Conservation (phyloP, 2,329 filamentous ascomycete genomes). For the Myriosclerotinia curreyana region DNA sequence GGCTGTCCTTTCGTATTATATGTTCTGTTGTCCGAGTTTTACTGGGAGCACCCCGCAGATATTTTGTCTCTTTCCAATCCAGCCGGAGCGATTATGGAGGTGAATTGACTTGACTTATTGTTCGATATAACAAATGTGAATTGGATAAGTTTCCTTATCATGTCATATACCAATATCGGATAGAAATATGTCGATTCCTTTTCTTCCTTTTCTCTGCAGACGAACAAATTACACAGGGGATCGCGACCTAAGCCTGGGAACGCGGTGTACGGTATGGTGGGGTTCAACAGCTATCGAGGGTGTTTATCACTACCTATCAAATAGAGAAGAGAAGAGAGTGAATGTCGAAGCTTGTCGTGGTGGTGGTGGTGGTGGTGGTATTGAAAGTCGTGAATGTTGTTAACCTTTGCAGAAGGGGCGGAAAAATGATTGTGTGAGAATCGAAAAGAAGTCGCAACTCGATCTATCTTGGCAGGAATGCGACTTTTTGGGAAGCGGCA, state of each 20-base stretch:
- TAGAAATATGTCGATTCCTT: conserved; percentile 1
- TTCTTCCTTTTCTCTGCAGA: conserved; percentile 1
- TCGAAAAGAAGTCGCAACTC: background rate
- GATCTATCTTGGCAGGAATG: conserved; percentile 17
- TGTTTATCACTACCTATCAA: conserved; percentile 20
- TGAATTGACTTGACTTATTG: background rate
- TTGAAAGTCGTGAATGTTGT: conserved; percentile 5
- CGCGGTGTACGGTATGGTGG: conserved; percentile 22
- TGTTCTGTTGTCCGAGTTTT: conserved; percentile 16
- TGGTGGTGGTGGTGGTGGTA: background rate
- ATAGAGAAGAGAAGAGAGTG: conserved; percentile 17
- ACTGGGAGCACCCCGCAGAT: conserved; percentile 21
- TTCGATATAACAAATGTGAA: background rate
- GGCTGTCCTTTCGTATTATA: conserved; percentile 15
- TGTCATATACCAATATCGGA: background rate
- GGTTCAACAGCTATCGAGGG: conserved; percentile 21
- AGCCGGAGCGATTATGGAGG: background rate
- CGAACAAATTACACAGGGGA: conserved; percentile 2
- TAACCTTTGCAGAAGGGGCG: background rate
- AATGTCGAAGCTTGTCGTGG: conserved; percentile 10
- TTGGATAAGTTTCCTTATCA: background rate
- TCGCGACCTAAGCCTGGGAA: conserved; percentile 14
- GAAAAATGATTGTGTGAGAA: conserved; percentile 3
- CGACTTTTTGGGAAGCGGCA: conserved; percentile 17
- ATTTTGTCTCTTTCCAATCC: conserved; percentile 10